phyloP scores from a whole-genome alignment of 441 rosid genomes.

The Arabidopsis lyrata region DNA sequence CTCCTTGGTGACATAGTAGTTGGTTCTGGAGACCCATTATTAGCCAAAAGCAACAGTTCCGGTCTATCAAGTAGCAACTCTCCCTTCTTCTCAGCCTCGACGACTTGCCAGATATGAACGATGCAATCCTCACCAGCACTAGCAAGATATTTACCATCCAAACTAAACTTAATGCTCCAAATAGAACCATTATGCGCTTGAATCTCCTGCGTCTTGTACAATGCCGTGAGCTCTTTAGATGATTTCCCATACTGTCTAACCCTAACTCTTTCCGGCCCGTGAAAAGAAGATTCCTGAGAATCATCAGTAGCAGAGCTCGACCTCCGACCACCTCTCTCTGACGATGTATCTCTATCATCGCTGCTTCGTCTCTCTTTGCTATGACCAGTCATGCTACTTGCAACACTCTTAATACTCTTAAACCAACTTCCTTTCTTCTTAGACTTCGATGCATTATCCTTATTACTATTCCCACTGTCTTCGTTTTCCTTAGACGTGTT shows the following conservation, averaged over 20 bases:
- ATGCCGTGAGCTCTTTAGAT: slow-evolving; percentile 64
- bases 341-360: slow-evolving; percentile 89
- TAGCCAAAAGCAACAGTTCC: slow-evolving; percentile 54
- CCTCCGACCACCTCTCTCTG: slow-evolving; percentile 94
- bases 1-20: slow-evolving; percentile 54
- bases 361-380: slow-evolving; percentile 86
- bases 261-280: slow-evolving; percentile 76
- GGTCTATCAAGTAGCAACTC: slow-evolving; percentile 75
- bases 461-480: slow-evolving; percentile 39
- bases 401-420: slow-evolving; percentile 78
- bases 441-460: slow-evolving; percentile 59
- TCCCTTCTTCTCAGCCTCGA: slow-evolving; percentile 71
- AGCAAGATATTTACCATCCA: slow-evolving; percentile 82
- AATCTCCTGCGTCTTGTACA: slow-evolving; percentile 75
- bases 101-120: slow-evolving; percentile 76
- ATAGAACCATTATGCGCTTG: slow-evolving; percentile 76
- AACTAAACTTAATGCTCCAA: slow-evolving; percentile 81
- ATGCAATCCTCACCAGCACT: slow-evolving; percentile 80
- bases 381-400: slow-evolving; percentile 63
- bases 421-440: slow-evolving; percentile 83
- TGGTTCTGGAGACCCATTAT: slow-evolving; percentile 67
- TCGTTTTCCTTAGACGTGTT: slow-evolving; percentile 54
- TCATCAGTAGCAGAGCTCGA: slow-evolving; percentile 99
- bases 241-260: slow-evolving; percentile 75
- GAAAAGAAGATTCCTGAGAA: slow-evolving; percentile 88